phyloP scores from a whole-genome alignment of 345 rosid species.

The Diplotaxis tenuifolia region DNA sequence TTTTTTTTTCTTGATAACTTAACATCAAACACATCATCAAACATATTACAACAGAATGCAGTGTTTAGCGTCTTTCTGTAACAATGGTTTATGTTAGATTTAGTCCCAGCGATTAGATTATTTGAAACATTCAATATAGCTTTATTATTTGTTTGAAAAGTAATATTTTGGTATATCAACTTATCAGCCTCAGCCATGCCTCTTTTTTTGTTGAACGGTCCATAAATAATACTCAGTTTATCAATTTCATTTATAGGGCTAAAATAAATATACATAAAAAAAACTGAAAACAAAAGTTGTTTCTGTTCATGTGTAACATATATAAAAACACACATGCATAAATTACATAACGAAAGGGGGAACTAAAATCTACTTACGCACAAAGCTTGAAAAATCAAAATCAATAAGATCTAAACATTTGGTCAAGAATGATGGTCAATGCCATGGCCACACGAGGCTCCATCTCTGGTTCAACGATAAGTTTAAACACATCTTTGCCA shows the following conservation, averaged over 20 bases:
- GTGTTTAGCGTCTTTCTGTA: too few species aligned
- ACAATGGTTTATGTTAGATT: too few species aligned
- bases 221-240: not conserved
- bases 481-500: conserved; percentile 74
- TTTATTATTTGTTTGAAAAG: too few species aligned
- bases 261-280: not conserved
- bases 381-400: not conserved
- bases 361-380: conserved; percentile 13
- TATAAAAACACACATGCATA: conserved; percentile 6
- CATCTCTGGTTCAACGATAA: conserved; percentile 63
- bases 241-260: not conserved
- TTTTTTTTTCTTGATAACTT: too few species aligned
- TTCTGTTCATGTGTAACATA: conserved; percentile 18
- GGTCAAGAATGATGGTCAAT: conserved; percentile 77
- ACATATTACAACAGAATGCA: too few species aligned
- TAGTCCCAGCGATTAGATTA: too few species aligned
- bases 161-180: not conserved
- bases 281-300: not conserved
- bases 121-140: too few species aligned
- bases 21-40: too few species aligned
- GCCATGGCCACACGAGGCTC: conserved; percentile 75
- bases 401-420: conserved; percentile 72
- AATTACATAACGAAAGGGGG: conserved; percentile 16
- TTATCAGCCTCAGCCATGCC: conserved; percentile 8
- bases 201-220: conserved; percentile 6